Evolutionary conservation across 2,329 filamentous ascomycete species (phyloP).

Genomic region (Magnaporthiopsis rhizophila): DNA sequence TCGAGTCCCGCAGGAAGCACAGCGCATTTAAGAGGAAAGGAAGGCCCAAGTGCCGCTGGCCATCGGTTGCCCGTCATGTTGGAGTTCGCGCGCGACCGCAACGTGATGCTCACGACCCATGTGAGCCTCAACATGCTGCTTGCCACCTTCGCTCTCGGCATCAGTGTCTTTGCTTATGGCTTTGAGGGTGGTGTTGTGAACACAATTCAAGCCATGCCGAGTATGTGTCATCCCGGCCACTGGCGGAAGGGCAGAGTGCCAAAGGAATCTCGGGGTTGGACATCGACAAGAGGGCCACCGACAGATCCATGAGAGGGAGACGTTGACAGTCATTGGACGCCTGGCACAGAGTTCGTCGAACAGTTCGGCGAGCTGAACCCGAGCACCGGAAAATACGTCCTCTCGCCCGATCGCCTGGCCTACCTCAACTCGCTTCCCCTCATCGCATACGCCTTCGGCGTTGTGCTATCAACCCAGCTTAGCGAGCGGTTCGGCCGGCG

Average conservation of each 20-base stretch:
- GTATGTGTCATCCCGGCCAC: conserved; percentile 6
- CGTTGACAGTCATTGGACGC: not conserved
- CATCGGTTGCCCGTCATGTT: conserved; percentile 2
- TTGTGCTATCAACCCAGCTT: conserved; percentile 9
- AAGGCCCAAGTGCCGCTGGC: not conserved
- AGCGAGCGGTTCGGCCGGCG: conserved; percentile 12
- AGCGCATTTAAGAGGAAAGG: not conserved
- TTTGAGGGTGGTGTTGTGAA: conserved; percentile 16
- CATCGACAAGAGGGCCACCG: too few relatives aligned
- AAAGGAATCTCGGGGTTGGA: too few relatives aligned
- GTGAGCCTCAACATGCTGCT: conserved; percentile 15
- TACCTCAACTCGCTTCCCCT: conserved; percentile 16
- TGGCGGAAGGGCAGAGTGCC: too few relatives aligned
- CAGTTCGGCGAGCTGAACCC: conserved; percentile 13
- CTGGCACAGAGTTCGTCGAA: conserved; percentile 9
- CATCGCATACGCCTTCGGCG: conserved; percentile 8
- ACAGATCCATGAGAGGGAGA: not conserved
- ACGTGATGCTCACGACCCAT: conserved; percentile 14
- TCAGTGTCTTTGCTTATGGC: conserved; percentile 17
- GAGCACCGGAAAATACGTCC: conserved; percentile 9
- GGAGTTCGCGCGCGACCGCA: conserved; percentile 12
- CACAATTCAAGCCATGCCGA: conserved; percentile 16
- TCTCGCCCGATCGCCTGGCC: conserved; percentile 14
- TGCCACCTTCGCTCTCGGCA: conserved; percentile 14
- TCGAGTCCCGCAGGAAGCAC: not conserved